Evolutionary conservation across 495 filamentous ascomycete genomes (phyloP), one percentile per base, ranked within the genome.

Genomic region (Baudoinia panamericana): DNA sequence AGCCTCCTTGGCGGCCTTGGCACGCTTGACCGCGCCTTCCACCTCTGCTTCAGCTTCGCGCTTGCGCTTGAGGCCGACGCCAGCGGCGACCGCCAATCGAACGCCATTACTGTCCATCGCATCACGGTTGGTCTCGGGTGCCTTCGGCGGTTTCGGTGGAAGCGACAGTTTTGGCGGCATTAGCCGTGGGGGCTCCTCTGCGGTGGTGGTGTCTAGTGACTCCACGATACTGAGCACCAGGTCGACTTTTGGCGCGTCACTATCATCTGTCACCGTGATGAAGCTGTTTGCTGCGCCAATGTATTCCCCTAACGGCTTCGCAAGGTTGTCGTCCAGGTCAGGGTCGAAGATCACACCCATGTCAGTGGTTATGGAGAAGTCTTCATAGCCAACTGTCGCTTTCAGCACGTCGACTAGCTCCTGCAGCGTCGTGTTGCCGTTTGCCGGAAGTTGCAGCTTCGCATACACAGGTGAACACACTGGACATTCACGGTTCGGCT

Each of bases 311-410:
- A 97, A 69, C 30, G 76, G 81, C 63, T 84, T 90, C 1, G 61
- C 54, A 0, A 96, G 63, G 46, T 95, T 90, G 45, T 93, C 86
- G 5, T 84, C 83, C 46, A 87, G 67, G 40, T 96, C 90, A 0
- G 75, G 73, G 52, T 95, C 90, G 53, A 92, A 99, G 4, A 96
- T 66, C 6, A 80, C 63, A 32, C 75, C 77, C n/a, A 66, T 58
- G 2, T 80, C 76, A 33, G 72, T 85, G 44, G 70, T 75, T 41
- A 97, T 65, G 10, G 74, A 77, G 25, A 95, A 71, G 26, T 94
- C 87, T 38, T 87, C 78, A 55, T 93, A 96, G 9, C 82, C 83
- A 3, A 95, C 61, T 36, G 81, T 58, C 9, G 63, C 32, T 38
- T 71, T 72, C 11, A 95, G 60, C 21, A 92, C 63, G 39, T 88